Base-by-base conservation (phyloP, 805 yeast genomes). In the Metschnikowia kunwiensis region DNA sequence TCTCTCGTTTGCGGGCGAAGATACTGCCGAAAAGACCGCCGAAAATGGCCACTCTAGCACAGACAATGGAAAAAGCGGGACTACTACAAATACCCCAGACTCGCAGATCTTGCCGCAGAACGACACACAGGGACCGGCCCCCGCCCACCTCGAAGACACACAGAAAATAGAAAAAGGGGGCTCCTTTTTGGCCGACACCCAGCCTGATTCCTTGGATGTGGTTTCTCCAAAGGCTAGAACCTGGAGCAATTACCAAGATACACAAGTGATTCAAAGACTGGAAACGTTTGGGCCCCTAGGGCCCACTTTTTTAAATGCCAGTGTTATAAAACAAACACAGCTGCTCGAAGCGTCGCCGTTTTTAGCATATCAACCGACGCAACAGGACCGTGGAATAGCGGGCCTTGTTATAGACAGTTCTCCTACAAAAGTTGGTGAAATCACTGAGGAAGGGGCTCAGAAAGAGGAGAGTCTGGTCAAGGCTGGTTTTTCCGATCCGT, bases 351-450 rank as follows among this genome's bases (percentile, higher is more conserved):
- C 27, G 5, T 27, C 30, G 7, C 32, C 30, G 4, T n/a, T 34
- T 19, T 25, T 24, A 7, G 30, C 15, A 14, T 30, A 18, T 26
- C 27, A 30, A 10, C 21, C 25, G 12, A 36, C 40, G 13, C 34
- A 22, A 17, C 32, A 31, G 7, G 36, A 31, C 21, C 31, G 17
- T 10, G 15, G 13, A 4, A 11, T n/a, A n/a, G 12, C 19, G 5
- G 30, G 30, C 7, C 9, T 35, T 8, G 18, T 24, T 14, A 36
- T 36, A 18, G 40, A 36, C 18, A 36, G 40, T 14, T 36, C 40
- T 7, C 40, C 40, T 7, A 36, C 40, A n/a, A 36, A 36, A 23
- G 13, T 15, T 11, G 16, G 9, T 20, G 22, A 20, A 20, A 20
- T 20, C 22, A 20, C 22, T 20, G 22, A 20, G 22, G 22, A 20